Percentiles rank a stretch among this genome's conserved stretches.
phyloP scores from a whole-genome alignment of 2,329 filamentous ascomycete species.

The Blastomyces gilchristii region DNA sequence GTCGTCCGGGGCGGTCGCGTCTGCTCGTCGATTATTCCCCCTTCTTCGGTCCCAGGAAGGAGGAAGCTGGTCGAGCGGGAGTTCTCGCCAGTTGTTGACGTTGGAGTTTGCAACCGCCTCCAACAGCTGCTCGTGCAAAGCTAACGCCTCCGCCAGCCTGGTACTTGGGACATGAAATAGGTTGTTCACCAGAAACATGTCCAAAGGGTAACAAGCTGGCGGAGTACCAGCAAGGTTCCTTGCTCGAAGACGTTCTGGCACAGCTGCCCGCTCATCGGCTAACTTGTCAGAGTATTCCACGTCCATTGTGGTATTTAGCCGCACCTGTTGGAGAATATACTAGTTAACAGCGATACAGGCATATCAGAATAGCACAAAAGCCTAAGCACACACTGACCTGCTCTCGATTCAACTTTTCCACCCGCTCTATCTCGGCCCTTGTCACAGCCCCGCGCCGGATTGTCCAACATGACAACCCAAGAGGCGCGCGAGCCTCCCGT shows the following conservation, averaged over 20 bases:
- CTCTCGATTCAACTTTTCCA: constrained; percentile 19
- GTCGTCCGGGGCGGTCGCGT: background rate
- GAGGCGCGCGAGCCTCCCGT: constrained; percentile 19
- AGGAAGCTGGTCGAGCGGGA: constrained; percentile 16
- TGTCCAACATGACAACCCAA: constrained; percentile 23
- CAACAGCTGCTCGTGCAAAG: constrained; percentile 16
- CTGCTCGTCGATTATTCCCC: background rate
- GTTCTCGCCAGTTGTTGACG: constrained; percentile 15
- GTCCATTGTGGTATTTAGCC: constrained; percentile 21
- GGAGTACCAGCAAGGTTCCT: constrained; percentile 10
- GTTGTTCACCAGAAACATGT: constrained; percentile 16
- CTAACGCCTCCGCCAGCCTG: constrained; percentile 13
- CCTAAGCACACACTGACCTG: constrained; percentile 15
- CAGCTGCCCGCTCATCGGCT: background rate
- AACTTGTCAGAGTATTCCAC: constrained; percentile 13
- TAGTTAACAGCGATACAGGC: background rate
- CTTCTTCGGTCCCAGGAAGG: constrained; percentile 12
- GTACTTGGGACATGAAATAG: constrained; percentile 12
- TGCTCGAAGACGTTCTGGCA: constrained; percentile 15
- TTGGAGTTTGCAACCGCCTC: constrained; percentile 11
- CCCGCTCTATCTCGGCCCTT: constrained; percentile 21
- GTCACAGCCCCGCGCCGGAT: constrained; percentile 15
- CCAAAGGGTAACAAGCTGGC: constrained; percentile 14
- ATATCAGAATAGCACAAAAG: background rate
- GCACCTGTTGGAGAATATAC: background rate